Evolutionary conservation across 1,284 basidiomycete species (phyloP).

Genomic region (Ganoderma sinense): DNA sequence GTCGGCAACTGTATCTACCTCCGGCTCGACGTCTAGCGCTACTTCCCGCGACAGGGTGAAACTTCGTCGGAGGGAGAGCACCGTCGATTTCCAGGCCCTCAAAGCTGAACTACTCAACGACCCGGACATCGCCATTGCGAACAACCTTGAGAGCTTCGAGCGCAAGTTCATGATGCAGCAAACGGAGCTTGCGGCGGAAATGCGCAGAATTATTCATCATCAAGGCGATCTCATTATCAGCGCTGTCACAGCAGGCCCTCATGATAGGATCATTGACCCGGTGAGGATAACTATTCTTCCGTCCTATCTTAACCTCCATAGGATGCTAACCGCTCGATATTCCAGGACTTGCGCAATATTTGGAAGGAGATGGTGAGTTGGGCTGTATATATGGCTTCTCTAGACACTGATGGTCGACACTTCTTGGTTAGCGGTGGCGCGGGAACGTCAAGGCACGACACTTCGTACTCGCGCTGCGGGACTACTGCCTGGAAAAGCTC

Average conservation of each 20-base stretch:
- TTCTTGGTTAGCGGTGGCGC: constrained; percentile 39
- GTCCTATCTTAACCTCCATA: too few relatives aligned
- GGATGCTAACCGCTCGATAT: not conserved
- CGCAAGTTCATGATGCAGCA: constrained; percentile 44
- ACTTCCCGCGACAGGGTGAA: not conserved
- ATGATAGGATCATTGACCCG: constrained; percentile 41
- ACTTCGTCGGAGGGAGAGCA: constrained; percentile 15
- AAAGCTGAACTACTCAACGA: constrained; percentile 38
- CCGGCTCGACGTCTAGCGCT: not conserved
- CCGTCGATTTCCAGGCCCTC: constrained; percentile 36
- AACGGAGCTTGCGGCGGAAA: constrained; percentile 37
- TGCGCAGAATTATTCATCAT: constrained; percentile 33
- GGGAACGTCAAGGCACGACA: constrained; percentile 45
- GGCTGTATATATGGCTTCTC: not conserved
- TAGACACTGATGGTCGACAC: not conserved
- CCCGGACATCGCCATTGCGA: constrained; percentile 35
- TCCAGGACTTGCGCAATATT: constrained; percentile 36
- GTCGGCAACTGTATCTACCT: not conserved
- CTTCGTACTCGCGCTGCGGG: constrained; percentile 45
- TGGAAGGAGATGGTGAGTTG: constrained; percentile 42
- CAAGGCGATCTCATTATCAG: constrained; percentile 39
- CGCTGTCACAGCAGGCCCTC: constrained; percentile 41
- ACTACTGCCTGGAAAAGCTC: constrained; percentile 42
- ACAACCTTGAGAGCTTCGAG: constrained; percentile 39
- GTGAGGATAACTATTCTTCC: constrained; percentile 21